Conservation (phyloP, 352 stramenopile genomes). For the Phytophthora sansomeana region DNA sequence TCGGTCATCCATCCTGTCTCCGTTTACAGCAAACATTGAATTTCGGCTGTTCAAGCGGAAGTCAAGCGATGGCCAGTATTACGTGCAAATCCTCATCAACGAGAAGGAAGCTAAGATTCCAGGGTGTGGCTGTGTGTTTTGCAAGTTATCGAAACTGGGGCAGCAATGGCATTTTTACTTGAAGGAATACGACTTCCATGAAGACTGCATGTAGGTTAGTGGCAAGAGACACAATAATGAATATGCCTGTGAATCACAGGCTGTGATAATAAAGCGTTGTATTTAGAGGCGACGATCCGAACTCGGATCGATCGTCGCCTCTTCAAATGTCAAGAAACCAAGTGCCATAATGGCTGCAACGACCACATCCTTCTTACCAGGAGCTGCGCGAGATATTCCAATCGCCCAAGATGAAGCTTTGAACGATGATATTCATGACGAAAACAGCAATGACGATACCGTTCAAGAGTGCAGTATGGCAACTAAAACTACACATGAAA, state of each 20-base stretch:
- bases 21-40: conserved; percentile 60
- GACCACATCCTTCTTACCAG: background rate
- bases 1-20: conserved; percentile 48
- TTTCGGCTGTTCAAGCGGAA: conserved; percentile 51
- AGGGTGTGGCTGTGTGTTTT: conserved; percentile 34
- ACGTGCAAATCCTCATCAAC: conserved; percentile 60
- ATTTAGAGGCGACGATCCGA: conserved; percentile 20
- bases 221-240: background rate
- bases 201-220: conserved; percentile 32
- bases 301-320: conserved; percentile 12
- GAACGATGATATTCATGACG: background rate
- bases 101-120: conserved; percentile 41
- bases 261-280: conserved; percentile 11
- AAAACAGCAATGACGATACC: background rate
- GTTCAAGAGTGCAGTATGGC: background rate
- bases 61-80: conserved; percentile 15
- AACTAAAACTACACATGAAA: background rate
- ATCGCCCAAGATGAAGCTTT: background rate
- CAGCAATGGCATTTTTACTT: conserved; percentile 46
- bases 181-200: conserved; percentile 41
- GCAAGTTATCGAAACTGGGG: conserved; percentile 37
- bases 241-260: no score
- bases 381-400: background rate
- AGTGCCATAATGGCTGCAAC: conserved; percentile 18
- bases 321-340: conserved; percentile 10